A percentile compares a stretch with the other conserved stretches of the same genome.
These are phyloP conservation scores for Reticulascus tulasneorum DNA, from an alignment of 2,329 filamentous ascomycete species.

Conservation along the genomic window DNA sequence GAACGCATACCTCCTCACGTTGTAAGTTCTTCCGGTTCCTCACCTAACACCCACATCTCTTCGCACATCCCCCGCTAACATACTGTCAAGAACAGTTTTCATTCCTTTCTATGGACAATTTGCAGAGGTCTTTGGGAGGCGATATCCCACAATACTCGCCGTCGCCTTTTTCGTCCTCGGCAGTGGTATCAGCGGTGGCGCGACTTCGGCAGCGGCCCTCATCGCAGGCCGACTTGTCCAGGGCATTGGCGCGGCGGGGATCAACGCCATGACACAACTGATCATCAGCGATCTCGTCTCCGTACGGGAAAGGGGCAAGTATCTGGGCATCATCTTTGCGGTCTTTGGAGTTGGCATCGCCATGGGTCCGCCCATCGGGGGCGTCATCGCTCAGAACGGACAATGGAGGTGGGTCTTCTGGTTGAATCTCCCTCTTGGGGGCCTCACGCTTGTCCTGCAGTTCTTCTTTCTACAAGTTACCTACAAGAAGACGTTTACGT, in stretches of 20 bases:
- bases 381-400: constrained; percentile 17
- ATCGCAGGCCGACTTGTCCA: constrained; percentile 38
- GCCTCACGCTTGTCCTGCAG: constrained; percentile 7
- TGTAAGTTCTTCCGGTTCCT: too few species aligned
- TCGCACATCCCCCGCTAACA: too few species aligned
- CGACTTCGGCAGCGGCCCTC: constrained; percentile 32
- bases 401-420: constrained; percentile 39
- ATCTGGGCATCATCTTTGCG: constrained; percentile 29
- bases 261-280: constrained; percentile 40
- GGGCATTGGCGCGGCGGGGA: constrained; percentile 37
- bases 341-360: constrained; percentile 29
- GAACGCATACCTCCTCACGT: constrained; percentile 20
- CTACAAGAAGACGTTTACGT: not conserved
- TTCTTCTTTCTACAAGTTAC: constrained; percentile 7
- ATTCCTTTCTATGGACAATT: constrained; percentile 44
- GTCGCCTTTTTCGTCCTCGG: constrained; percentile 42
- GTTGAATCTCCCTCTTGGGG: constrained; percentile 24
- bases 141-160: constrained; percentile 30
- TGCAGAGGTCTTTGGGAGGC: constrained; percentile 43
- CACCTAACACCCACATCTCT: too few species aligned
- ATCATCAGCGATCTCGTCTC: constrained; percentile 48
- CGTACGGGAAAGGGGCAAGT: constrained; percentile 39
- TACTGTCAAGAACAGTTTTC: constrained; percentile 28
- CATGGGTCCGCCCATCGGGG: constrained; percentile 26
- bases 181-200: constrained; percentile 39